Evolutionary conservation across 495 filamentous ascomycete genomes (phyloP).

Genomic region (Parmelia sp.): DNA sequence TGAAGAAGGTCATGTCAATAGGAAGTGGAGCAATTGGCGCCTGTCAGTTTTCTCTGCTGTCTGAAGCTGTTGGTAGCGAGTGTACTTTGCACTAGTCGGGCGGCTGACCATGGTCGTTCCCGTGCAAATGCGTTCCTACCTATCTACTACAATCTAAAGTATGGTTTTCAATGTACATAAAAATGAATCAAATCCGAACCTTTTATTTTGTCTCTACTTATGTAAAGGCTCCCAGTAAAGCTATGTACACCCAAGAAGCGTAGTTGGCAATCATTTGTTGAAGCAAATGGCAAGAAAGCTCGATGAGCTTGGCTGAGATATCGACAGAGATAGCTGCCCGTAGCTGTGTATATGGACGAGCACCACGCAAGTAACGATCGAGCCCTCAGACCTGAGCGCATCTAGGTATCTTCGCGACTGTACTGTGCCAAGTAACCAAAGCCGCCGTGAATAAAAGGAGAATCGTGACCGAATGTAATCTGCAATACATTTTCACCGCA

Average conservation of each 20-base stretch:
- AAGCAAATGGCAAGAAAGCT: conserved; percentile 9
- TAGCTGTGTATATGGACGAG: not conserved
- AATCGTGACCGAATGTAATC: conserved; percentile 16
- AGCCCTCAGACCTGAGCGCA: not conserved
- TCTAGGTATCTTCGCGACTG: conserved; percentile 10
- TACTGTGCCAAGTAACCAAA: conserved; percentile 3
- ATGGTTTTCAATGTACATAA: not conserved
- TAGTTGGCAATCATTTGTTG: conserved; percentile 5
- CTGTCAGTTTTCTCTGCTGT: not conserved
- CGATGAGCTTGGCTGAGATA: not conserved
- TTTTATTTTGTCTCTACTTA: not conserved
- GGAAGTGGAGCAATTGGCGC: not conserved
- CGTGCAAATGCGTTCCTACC: not conserved
- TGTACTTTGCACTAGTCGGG: not conserved
- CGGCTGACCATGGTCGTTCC: not conserved
- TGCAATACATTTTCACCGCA: conserved; percentile 6
- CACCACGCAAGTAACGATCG: conserved; percentile 5
- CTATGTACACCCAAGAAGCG: conserved; percentile 13
- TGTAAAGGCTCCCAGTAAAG: conserved; percentile 8
- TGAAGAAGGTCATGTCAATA: not conserved
- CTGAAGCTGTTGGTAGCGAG: not conserved
- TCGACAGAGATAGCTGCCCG: conserved; percentile 8
- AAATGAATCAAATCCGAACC: not conserved
- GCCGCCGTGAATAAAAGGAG: conserved; percentile 7
- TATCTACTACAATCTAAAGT: not conserved